Evolutionary conservation across 129 eudicot species (phyloP).

Genomic region (Artemisia tridentata): DNA sequence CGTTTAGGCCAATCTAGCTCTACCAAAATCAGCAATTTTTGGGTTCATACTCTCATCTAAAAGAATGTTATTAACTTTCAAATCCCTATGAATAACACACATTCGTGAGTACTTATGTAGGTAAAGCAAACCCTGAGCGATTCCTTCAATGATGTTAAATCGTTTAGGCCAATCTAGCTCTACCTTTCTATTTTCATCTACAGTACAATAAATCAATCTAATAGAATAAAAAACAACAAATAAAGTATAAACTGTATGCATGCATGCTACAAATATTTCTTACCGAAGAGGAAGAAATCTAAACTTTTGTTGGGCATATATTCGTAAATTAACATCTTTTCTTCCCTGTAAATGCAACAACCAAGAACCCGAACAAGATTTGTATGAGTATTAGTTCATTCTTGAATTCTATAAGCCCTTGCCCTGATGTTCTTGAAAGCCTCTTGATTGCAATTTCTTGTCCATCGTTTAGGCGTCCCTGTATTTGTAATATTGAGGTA

Average conservation of each 20-base stretch:
- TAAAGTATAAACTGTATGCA: background rate
- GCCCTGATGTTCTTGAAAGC: conserved; percentile 45
- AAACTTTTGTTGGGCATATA: conserved; percentile 49
- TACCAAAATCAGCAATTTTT: conserved; percentile 65
- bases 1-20: conserved; percentile 42
- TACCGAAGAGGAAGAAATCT: conserved; percentile 47
- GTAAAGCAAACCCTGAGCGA: conserved; percentile 52
- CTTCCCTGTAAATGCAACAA: conserved; percentile 42
- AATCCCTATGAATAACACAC: conserved; percentile 55
- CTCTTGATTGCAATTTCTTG: conserved; percentile 42
- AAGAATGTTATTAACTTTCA: conserved; percentile 51
- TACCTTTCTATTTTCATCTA: conserved; percentile 21
- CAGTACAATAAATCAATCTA: background rate
- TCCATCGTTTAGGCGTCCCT: conserved; percentile 27
- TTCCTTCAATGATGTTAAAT: conserved; percentile 38
- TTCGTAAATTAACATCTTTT: conserved; percentile 46
- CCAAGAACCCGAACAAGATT: conserved; percentile 50
- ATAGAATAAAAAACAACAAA: background rate
- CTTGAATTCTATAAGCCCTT: conserved; percentile 47
- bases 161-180: conserved; percentile 45
- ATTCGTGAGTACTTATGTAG: conserved; percentile 58
- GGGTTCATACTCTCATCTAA: conserved; percentile 47
- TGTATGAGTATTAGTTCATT: conserved; percentile 40
- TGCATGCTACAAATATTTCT: background rate
- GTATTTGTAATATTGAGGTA: background rate